Evolutionary conservation across 169 alveolate genomes (phyloP), one percentile per base, ranked within the genome.

Genomic region (Plasmodium coatneyi): DNA sequence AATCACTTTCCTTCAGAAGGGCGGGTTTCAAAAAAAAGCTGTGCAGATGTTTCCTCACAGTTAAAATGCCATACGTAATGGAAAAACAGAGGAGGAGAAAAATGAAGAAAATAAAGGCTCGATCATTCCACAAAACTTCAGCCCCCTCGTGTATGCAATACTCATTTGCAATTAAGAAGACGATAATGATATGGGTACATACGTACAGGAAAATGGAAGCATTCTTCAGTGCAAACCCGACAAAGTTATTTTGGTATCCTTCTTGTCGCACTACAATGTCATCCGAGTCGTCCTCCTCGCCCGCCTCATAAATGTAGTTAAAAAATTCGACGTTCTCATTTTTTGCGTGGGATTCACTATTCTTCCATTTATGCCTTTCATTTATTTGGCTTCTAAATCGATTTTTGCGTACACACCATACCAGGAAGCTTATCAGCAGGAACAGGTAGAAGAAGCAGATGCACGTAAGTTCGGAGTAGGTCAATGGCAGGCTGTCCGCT

Each of bases 111-210:
- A 79, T 36, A 34, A 71, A 93, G 3, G 97, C 97, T 5, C 97
- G 89, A 80, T 56, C 90, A 56, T 96, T 96, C 97, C 97, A 96
- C 84, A 94, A 71, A 22, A 71, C 82, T 30, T 95, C 92, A 71
- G 95, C 90, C 54, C 76, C 94, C 71, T 84, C 95, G 22, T 93
- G 94, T 19, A 96, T 93, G 89, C 97, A 96, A 86, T 95, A 79
- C 83, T 96, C 97, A 60, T 95, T 96, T 71, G 92, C 87, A n/a
- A 95, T 93, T 39, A 95, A 72, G 5, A 94, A n/a, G 32, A 93
- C 19, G 60, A 96, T 96, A 36, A 92, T 91, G 14, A 95, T 70
- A 87, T 96, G 97, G 41, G 94, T 89, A 16, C 70, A 60, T 28
- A 87, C 19, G 28, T 87, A 87, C 0, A 66, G 82, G 25, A 87